These are phyloP conservation scores for Fusarium nurragi DNA, from an alignment of 2,329 filamentous ascomycete species.

Conservation along the genomic window DNA sequence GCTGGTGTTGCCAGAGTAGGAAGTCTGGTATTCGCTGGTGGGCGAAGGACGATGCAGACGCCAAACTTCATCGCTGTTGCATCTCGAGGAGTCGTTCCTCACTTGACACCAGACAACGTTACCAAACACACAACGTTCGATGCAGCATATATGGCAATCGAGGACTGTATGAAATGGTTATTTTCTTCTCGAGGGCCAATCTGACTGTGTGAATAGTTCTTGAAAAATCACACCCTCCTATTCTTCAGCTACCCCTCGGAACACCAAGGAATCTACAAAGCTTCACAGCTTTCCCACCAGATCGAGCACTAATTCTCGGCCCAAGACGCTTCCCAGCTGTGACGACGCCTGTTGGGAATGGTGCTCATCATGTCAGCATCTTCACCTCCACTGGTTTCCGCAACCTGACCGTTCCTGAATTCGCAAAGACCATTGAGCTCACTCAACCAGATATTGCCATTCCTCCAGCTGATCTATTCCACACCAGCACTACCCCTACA, in stretches of 20 bases:
- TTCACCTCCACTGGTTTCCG: slow-evolving; percentile 89
- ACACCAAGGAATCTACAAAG: slow-evolving; percentile 71
- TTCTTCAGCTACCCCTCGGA: slow-evolving; percentile 54
- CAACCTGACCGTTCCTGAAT: slow-evolving; percentile 73
- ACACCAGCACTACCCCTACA: slow-evolving; percentile 62
- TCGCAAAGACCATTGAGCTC: slow-evolving; percentile 69
- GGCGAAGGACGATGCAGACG: slow-evolving; percentile 75
- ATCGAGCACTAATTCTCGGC: slow-evolving; percentile 75
- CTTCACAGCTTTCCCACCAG: slow-evolving; percentile 77
- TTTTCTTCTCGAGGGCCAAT: not conserved
- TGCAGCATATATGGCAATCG: slow-evolving; percentile 82
- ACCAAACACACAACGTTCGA: slow-evolving; percentile 69
- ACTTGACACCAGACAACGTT: slow-evolving; percentile 88
- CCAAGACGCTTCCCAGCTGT: slow-evolving; percentile 82
- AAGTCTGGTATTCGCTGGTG: slow-evolving; percentile 68
- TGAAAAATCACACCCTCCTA: slow-evolving; percentile 62
- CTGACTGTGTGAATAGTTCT: slow-evolving; percentile 57
- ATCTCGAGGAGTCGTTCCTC: slow-evolving; percentile 85
- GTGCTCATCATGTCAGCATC: slow-evolving; percentile 75
- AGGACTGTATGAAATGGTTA: slow-evolving; percentile 79
- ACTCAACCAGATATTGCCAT: slow-evolving; percentile 84
- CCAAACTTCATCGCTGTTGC: slow-evolving; percentile 83
- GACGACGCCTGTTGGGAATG: slow-evolving; percentile 74
- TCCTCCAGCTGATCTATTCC: slow-evolving; percentile 75
- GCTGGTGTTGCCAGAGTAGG: slow-evolving; percentile 71